A percentile compares a stretch with the other conserved stretches of the same genome.
phyloP scores from a whole-genome alignment of 306 rosid species.

The Acacia melanoxylon region DNA sequence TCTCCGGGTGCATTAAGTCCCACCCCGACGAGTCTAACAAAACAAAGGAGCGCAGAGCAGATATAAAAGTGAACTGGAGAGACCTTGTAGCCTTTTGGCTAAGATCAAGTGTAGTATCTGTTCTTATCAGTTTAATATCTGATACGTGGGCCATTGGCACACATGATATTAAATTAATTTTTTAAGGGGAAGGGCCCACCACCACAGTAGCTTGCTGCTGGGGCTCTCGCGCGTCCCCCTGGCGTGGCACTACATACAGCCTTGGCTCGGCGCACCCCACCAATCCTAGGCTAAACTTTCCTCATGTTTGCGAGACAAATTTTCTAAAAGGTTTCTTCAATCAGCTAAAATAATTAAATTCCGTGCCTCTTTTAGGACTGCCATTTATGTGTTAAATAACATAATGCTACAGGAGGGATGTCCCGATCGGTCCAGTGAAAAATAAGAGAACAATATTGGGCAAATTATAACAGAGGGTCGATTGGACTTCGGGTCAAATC shows the following conservation, averaged over 20 bases:
- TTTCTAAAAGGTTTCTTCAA: too few relatives aligned
- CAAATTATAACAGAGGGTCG: too few relatives aligned
- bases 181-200: neutral
- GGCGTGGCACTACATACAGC: neutral
- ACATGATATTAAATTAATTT: neutral
- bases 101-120: neutral
- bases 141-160: neutral
- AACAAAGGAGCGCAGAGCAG: neutral
- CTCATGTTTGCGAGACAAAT: too few relatives aligned
- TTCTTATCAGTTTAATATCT: neutral
- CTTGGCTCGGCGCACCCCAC: neutral
- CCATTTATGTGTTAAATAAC: too few relatives aligned
- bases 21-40: neutral
- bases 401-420: too few relatives aligned
- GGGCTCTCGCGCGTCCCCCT: neutral
- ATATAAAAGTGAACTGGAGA: neutral
- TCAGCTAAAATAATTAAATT: too few relatives aligned
- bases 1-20: neutral
- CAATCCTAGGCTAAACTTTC: neutral
- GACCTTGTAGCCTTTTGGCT: neutral
- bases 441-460: too few relatives aligned
- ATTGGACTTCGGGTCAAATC: too few relatives aligned
- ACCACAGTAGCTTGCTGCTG: neutral
- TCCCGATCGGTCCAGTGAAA: too few relatives aligned
- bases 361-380: too few relatives aligned